Conservation (phyloP, 805 yeast species). For the Saturnispora quitensis region DNA sequence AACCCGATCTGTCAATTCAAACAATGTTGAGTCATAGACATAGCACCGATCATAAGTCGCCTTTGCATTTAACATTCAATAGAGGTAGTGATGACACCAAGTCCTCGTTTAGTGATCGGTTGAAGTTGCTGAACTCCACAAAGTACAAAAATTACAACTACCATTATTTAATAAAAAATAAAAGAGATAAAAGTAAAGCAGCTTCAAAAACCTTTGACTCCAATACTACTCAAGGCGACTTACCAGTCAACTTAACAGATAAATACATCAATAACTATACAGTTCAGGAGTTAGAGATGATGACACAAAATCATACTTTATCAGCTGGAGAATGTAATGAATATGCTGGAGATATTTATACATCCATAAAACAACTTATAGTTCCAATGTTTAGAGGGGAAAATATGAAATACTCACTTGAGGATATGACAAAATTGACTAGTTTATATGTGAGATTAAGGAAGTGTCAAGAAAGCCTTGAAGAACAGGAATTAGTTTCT, state of each 20-base stretch:
- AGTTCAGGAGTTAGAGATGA: constrained; percentile 23
- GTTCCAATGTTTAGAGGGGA: constrained; percentile 43
- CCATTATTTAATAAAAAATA: constrained; percentile 21
- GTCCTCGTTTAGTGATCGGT: constrained; percentile 11
- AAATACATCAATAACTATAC: constrained; percentile 15
- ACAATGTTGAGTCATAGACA: constrained; percentile 2
- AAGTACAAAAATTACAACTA: constrained; percentile 25
- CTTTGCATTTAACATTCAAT: constrained; percentile 23
- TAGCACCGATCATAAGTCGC: constrained; percentile 22
- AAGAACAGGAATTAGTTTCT: neutral
- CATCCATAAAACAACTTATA: constrained; percentile 33
- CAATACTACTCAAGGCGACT: constrained; percentile 8
- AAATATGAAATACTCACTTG: constrained; percentile 42
- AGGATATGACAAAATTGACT: constrained; percentile 45
- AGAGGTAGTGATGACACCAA: constrained; percentile 22
- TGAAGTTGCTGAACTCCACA: constrained; percentile 11
- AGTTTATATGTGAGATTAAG: constrained; percentile 26
- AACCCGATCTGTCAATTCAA: constrained; percentile 5
- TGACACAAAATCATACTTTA: constrained; percentile 21
- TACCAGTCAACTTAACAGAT: neutral
- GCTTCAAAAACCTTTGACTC: constrained; percentile 30
- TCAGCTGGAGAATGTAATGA: constrained; percentile 29
- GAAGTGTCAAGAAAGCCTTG: constrained; percentile 9
- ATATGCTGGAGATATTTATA: constrained; percentile 43
- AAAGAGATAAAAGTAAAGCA: constrained; percentile 28